These are phyloP conservation scores for Gaeumannomyces tritici DNA, from an alignment of 2,329 filamentous ascomycete genomes.

Conservation along the genomic window DNA sequence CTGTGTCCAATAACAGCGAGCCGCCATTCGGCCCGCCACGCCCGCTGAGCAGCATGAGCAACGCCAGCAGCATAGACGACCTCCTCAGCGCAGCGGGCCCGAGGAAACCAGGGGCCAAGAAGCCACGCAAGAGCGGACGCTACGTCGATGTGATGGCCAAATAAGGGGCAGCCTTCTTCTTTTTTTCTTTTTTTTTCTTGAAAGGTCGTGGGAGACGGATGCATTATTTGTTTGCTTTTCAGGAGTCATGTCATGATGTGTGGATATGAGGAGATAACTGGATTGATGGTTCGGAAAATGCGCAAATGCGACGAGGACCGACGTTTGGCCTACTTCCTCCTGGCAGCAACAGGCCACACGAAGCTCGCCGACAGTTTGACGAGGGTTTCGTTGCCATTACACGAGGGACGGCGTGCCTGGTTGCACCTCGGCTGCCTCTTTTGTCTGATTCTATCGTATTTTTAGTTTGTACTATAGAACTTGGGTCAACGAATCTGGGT, in stretches of 20 bases:
- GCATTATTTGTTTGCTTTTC: neutral
- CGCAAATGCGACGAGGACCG: neutral
- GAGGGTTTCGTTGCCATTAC: neutral
- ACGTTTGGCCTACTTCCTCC: neutral
- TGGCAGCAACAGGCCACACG: too few species aligned
- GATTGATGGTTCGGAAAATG: neutral
- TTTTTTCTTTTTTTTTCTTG: too few species aligned
- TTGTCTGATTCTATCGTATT: neutral
- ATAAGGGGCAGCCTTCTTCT: conserved; percentile 15
- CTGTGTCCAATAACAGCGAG: conserved; percentile 35
- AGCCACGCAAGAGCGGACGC: conserved; percentile 70
- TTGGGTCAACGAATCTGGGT: neutral
- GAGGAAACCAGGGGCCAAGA: conserved; percentile 56
- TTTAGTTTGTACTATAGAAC: neutral
- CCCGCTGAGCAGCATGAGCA: conserved; percentile 75
- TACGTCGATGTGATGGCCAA: conserved; percentile 97
- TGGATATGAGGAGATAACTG: neutral
- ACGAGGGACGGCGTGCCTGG: neutral
- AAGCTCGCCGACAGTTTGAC: neutral
- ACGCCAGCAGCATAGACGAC: conserved; percentile 92
- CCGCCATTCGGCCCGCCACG: conserved; percentile 45
- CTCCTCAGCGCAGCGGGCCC: conserved; percentile 66
- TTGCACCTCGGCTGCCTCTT: neutral
- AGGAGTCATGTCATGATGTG: neutral
- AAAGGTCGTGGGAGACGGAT: neutral